Evolutionary conservation across 768 basidiomycete species (phyloP).

Genomic region (Suillus fuscotomentosus): DNA sequence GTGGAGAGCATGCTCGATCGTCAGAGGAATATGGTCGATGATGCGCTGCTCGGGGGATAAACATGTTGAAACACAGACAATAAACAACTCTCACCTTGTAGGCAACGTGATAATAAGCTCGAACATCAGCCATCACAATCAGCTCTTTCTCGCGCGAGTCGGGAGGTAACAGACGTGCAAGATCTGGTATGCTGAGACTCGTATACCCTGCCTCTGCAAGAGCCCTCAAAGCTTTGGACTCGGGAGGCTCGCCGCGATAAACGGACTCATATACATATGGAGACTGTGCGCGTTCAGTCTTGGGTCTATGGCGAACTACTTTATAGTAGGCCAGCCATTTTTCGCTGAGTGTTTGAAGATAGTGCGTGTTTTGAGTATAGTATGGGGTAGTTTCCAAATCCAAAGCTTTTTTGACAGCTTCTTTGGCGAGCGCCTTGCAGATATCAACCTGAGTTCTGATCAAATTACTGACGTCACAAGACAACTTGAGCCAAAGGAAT

Average conservation of each 20-base stretch:
- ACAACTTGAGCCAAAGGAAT: constrained; percentile 4
- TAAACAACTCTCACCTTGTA: constrained; percentile 38
- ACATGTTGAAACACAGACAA: background rate
- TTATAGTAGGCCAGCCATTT: constrained; percentile 18
- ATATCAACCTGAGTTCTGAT: constrained; percentile 27
- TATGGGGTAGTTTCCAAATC: constrained; percentile 37
- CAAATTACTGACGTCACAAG: constrained; percentile 21
- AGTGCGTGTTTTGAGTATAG: constrained; percentile 32
- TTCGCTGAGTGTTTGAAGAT: constrained; percentile 8
- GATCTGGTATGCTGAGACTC: constrained; percentile 15
- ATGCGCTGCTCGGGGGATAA: constrained; percentile 39
- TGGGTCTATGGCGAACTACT: constrained; percentile 6
- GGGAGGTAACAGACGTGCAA: constrained; percentile 16
- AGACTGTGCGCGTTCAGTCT: too few relatives aligned
- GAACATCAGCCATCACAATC: constrained; percentile 45
- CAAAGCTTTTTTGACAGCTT: constrained; percentile 34
- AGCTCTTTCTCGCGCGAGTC: constrained; percentile 36
- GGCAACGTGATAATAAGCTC: constrained; percentile 50
- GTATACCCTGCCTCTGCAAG: constrained; percentile 33
- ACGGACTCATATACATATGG: too few relatives aligned
- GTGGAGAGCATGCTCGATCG: constrained; percentile 46
- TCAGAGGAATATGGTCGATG: constrained; percentile 52
- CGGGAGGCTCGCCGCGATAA: background rate
- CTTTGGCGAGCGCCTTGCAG: constrained; percentile 20
- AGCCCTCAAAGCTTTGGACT: constrained; percentile 18